Evolutionary conservation across 78 protist species (phyloP).

Genomic region (Cavenderia fasciculata): DNA sequence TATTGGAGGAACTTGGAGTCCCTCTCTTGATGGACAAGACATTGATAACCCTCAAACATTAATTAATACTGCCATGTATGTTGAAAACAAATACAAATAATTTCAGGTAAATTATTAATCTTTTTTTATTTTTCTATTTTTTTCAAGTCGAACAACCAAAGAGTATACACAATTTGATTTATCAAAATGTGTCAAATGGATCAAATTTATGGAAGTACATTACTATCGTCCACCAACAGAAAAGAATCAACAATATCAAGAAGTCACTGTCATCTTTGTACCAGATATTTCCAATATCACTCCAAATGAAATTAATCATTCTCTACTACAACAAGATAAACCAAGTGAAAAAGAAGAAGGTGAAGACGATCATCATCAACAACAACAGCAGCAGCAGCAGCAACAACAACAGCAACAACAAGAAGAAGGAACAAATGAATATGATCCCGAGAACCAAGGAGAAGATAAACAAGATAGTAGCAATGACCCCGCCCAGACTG

Average conservation of each 20-base stretch:
- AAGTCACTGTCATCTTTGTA: slow-evolving; percentile 48
- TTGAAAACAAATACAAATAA: not conserved
- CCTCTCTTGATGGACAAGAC: slow-evolving; percentile 40
- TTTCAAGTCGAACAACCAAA: slow-evolving; percentile 46
- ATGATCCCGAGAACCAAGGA: not conserved
- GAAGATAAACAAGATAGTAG: not conserved
- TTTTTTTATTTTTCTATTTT: not conserved
- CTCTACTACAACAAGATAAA: not conserved
- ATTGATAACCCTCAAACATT: slow-evolving; percentile 50
- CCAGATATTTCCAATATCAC: slow-evolving; percentile 45
- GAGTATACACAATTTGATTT: slow-evolving; percentile 67
- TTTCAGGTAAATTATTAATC: slow-evolving; percentile 8
- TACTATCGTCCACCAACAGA: slow-evolving; percentile 69
- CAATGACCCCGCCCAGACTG: not conserved
- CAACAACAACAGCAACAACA: not conserved
- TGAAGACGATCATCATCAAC: not conserved
- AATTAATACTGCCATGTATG: slow-evolving; percentile 58
- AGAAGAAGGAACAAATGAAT: not conserved
- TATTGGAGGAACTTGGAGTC: slow-evolving; percentile 54
- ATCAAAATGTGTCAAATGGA: slow-evolving; percentile 19
- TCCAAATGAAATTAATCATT: slow-evolving; percentile 15
- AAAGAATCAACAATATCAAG: slow-evolving; percentile 5
- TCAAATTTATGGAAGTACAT: slow-evolving; percentile 58
- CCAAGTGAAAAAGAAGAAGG: not conserved
- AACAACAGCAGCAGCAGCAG: not conserved